Evolutionary conservation across 2,329 filamentous ascomycete species (phyloP).

Genomic region (Aspergillus sp.): DNA sequence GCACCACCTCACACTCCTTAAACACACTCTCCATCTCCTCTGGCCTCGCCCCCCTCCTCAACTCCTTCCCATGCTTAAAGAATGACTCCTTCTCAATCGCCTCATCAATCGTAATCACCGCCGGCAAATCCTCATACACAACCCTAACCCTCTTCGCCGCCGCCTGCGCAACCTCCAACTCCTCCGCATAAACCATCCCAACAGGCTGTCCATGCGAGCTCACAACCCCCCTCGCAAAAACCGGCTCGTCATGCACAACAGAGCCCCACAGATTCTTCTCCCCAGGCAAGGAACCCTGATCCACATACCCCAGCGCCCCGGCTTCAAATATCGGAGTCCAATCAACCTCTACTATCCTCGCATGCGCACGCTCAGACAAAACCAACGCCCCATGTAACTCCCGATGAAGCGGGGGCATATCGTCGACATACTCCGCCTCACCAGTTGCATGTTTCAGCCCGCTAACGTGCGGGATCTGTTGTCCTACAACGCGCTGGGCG

Average conservation of each 20-base stretch:
- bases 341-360: constrained; percentile 78
- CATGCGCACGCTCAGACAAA: constrained; percentile 82
- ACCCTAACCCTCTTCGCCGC: constrained; percentile 81
- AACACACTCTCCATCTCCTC: constrained; percentile 78
- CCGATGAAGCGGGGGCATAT: constrained; percentile 82
- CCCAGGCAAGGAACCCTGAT: constrained; percentile 79
- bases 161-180: constrained; percentile 73
- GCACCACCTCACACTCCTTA: constrained; percentile 34
- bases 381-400: constrained; percentile 88
- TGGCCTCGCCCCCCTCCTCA: constrained; percentile 67
- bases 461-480: constrained; percentile 77
- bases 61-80: constrained; percentile 82
- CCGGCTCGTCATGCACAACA: constrained; percentile 77
- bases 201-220: constrained; percentile 90
- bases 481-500: constrained; percentile 78
- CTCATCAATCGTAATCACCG: constrained; percentile 91
- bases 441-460: constrained; percentile 92
- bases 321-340: constrained; percentile 74
- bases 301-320: constrained; percentile 80
- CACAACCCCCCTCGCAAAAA: constrained; percentile 90
- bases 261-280: constrained; percentile 90
- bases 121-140: constrained; percentile 86
- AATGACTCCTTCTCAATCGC: constrained; percentile 88
- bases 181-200: constrained; percentile 80
- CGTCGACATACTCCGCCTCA: constrained; percentile 94